These are phyloP conservation scores for Cladosporium sp. DNA, from an alignment of 2,329 filamentous ascomycete species.

Conservation along the genomic window DNA sequence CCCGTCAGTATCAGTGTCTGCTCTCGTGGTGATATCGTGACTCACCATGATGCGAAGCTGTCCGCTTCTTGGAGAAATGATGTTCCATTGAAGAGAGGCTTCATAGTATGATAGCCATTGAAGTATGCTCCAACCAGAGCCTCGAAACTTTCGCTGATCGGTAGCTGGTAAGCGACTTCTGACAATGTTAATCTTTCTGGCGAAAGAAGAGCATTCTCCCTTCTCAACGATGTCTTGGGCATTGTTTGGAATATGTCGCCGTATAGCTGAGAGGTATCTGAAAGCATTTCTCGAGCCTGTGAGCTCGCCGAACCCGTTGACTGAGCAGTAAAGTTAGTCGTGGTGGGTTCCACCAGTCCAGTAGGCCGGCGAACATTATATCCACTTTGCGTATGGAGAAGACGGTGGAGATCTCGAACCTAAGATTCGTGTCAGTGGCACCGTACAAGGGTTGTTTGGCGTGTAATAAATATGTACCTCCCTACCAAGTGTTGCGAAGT, in stretches of 20 bases:
- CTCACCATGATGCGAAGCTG: constrained; percentile 20
- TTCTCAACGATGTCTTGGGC: too few species aligned
- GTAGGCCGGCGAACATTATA: constrained; percentile 10
- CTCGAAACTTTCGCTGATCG: constrained; percentile 3
- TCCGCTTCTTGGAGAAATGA: constrained; percentile 17
- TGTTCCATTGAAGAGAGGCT: constrained; percentile 17
- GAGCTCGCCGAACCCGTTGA: too few species aligned
- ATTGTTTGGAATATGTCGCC: too few species aligned
- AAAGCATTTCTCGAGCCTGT: too few species aligned
- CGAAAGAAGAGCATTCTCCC: too few species aligned
- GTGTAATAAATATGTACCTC: constrained; percentile 13
- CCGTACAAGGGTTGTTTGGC: neutral
- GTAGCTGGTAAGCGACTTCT: too few species aligned
- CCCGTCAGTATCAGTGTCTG: neutral
- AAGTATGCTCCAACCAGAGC: constrained; percentile 21
- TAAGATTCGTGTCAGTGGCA: constrained; percentile 14
- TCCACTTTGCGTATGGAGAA: constrained; percentile 15
- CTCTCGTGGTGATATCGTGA: neutral
- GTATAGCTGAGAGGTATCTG: too few species aligned
- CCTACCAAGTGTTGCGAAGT: constrained; percentile 20
- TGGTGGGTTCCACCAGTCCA: constrained; percentile 15
- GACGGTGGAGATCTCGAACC: constrained; percentile 17
- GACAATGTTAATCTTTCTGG: too few species aligned
- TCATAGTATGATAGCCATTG: constrained; percentile 21
- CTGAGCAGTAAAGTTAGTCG: too few species aligned